These are phyloP conservation scores for Marasmius fiardii DNA, from an alignment of 1,284 basidiomycete genomes.

Conservation along the genomic window DNA sequence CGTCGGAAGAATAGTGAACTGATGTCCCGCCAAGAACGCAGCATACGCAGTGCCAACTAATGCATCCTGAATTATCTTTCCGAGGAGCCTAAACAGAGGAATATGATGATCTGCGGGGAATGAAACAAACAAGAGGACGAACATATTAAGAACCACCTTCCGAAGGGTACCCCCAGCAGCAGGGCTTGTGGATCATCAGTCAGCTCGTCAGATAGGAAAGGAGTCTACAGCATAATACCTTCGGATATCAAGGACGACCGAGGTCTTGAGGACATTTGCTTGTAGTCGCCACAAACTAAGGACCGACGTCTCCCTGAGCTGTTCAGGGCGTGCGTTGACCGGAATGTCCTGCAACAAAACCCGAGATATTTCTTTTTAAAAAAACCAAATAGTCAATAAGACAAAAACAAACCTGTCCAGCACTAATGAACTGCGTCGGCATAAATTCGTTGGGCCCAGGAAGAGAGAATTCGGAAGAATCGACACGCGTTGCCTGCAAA, in stretches of 20 bases:
- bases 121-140: background rate
- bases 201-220: background rate
- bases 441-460: constrained; percentile 56
- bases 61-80: background rate
- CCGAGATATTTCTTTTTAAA: constrained; percentile 25
- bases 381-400: constrained; percentile 22
- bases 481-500: constrained; percentile 16
- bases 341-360: constrained; percentile 24
- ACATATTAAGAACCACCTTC: background rate
- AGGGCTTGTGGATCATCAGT: background rate
- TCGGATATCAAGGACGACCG: background rate
- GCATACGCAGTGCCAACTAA: constrained; percentile 48
- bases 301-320: background rate
- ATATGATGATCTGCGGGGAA: background rate
- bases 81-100: background rate
- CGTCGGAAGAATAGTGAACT: constrained; percentile 46
- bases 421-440: constrained; percentile 49
- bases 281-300: background rate
- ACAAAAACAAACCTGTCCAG: constrained; percentile 49
- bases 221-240: background rate
- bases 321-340: constrained; percentile 20
- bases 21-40: constrained; percentile 62
- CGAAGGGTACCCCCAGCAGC: background rate
- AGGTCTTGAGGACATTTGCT: constrained; percentile 1
- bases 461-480: constrained; percentile 20